Percentiles rank a stretch among this genome's conserved stretches.
phyloP scores from a whole-genome alignment of 1,284 basidiomycete species.

The Cryptococcus wingfieldii region DNA sequence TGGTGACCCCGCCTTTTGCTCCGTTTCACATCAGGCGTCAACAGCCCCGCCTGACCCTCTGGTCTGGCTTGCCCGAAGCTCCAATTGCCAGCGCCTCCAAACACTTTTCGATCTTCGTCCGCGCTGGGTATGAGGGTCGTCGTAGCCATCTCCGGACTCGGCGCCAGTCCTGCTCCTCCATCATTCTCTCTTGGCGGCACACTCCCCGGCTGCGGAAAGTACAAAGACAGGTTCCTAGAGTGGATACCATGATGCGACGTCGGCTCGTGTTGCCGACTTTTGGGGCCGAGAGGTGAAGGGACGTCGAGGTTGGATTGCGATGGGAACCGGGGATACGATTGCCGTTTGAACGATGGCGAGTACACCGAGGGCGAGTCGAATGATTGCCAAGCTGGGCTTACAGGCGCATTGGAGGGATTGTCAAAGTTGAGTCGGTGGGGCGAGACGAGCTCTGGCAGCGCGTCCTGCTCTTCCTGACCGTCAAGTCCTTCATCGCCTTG shows the following conservation, averaged over 20 bases:
- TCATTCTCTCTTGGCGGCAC: slow-evolving; percentile 47
- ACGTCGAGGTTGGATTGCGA: slow-evolving; percentile 2
- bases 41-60: slow-evolving; percentile 17
- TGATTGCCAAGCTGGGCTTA: slow-evolving; percentile 29
- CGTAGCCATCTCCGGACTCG: slow-evolving; percentile 49
- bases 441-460: slow-evolving; percentile 10
- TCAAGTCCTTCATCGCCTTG: neutral
- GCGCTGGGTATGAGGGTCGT: slow-evolving; percentile 15
- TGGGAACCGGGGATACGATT: slow-evolving; percentile 1
- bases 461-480: slow-evolving; percentile 9
- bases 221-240: slow-evolving; percentile 82
- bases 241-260: slow-evolving; percentile 56
- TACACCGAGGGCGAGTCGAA: slow-evolving; percentile 19
- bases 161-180: slow-evolving; percentile 54
- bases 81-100: slow-evolving; percentile 29
- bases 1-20: slow-evolving; percentile 70
- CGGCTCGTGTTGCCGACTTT: slow-evolving; percentile 26
- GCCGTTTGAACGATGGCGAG: slow-evolving; percentile 7
- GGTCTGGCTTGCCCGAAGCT: slow-evolving; percentile 23
- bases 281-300: slow-evolving; percentile 12
- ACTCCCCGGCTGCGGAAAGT: slow-evolving; percentile 74
- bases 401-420: slow-evolving; percentile 13
- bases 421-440: slow-evolving; percentile 5
- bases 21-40: slow-evolving; percentile 35
- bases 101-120: slow-evolving; percentile 27